phyloP scores from a whole-genome alignment of 1,284 basidiomycete species.

The Fistulinella staudtii region DNA sequence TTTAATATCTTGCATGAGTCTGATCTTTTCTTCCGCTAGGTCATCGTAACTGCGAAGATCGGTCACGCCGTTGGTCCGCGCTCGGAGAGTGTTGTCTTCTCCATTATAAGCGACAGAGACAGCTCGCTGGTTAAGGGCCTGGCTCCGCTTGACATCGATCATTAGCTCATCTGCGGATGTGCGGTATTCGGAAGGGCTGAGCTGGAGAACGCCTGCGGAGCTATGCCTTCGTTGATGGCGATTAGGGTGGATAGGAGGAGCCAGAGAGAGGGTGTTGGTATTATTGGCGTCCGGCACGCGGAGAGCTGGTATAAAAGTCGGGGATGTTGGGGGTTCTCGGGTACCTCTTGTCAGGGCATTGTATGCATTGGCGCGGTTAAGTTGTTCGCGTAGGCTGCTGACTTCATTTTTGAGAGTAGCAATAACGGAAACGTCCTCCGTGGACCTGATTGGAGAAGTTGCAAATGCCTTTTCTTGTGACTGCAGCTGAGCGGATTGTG shows the following conservation, averaged over 20 bases:
- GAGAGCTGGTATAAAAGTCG: conserved; percentile 73
- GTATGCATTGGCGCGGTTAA: conserved; percentile 90
- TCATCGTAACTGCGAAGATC: conserved; percentile 78
- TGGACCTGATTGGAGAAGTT: conserved; percentile 54
- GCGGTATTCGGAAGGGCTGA: conserved; percentile 56
- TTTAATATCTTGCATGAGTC: conserved; percentile 89
- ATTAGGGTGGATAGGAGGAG: conserved; percentile 32
- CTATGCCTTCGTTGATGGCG: conserved; percentile 81
- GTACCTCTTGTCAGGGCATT: conserved; percentile 74
- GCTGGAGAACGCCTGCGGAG: conserved; percentile 75
- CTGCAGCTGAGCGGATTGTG: conserved; percentile 76
- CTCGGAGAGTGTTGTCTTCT: conserved; percentile 67
- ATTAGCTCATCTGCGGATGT: conserved; percentile 79
- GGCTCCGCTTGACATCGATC: conserved; percentile 70
- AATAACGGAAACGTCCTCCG: conserved; percentile 84
- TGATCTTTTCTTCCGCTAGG: conserved; percentile 92
- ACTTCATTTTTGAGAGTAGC: conserved; percentile 90
- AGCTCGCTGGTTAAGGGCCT: conserved; percentile 78
- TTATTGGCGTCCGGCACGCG: conserved; percentile 53
- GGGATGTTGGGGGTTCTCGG: conserved; percentile 75
- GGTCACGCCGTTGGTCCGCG: conserved; percentile 70
- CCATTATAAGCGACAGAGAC: conserved; percentile 90
- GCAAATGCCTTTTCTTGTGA: conserved; percentile 72
- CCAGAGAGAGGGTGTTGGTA: conserved; percentile 36
- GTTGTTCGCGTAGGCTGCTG: conserved; percentile 87